Evolutionary conservation across 2,329 filamentous ascomycete species (phyloP).

Genomic region (Colletotrichum caudatum): DNA sequence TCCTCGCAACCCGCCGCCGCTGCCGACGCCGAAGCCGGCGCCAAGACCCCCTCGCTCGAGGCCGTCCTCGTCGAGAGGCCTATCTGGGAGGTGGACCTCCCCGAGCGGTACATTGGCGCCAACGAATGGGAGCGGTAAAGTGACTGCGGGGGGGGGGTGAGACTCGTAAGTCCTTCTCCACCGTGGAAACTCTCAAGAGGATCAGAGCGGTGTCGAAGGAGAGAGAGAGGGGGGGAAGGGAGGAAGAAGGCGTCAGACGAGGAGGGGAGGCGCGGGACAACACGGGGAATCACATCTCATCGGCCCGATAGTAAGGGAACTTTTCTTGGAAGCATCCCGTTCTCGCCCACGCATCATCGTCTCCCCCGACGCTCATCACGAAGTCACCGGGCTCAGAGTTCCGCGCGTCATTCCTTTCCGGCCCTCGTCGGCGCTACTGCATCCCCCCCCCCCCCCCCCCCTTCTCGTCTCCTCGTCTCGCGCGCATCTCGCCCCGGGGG

Average conservation of each 20-base stretch:
- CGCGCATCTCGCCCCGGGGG: neutral
- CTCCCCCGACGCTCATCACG: neutral
- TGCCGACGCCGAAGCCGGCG: slow-evolving; percentile 46
- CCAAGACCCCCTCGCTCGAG: slow-evolving; percentile 66
- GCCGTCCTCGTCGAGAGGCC: slow-evolving; percentile 91
- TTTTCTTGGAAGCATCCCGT: neutral
- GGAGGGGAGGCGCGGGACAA: neutral
- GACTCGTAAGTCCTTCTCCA: no score
- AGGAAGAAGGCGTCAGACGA: neutral
- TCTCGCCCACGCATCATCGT: neutral
- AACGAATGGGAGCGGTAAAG: slow-evolving; percentile 60
- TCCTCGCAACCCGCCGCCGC: slow-evolving; percentile 43
- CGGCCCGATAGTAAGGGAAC: neutral
- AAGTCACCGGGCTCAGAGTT: neutral
- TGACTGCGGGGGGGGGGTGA: neutral
- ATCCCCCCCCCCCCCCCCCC: no score
- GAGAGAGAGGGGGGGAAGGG: neutral
- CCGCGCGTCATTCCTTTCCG: neutral
- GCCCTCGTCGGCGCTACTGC: slow-evolving; percentile 2
- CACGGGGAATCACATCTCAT: neutral
- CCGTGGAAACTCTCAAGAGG: neutral
- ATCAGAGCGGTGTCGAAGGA: neutral
- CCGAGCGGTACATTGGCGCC: slow-evolving; percentile 75
- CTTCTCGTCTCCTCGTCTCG: neutral
- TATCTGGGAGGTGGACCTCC: slow-evolving; percentile 83